Conservation (phyloP, 768 basidiomycete species). For the Boletus coccyginus region DNA sequence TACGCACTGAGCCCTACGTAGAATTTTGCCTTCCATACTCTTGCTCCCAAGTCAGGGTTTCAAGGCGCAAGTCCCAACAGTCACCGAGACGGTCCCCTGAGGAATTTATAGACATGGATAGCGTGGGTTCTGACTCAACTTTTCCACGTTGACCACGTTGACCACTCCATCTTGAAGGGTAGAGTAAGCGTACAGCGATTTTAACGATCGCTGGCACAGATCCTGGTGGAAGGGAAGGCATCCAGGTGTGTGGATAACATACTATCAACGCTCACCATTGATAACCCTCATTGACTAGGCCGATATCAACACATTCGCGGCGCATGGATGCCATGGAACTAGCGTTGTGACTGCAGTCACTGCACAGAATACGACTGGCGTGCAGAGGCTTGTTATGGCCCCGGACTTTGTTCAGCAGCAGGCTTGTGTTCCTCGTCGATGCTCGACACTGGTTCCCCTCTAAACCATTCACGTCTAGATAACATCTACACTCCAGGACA, state of each 20-base stretch:
- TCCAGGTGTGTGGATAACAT: not conserved
- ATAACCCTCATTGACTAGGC: not conserved
- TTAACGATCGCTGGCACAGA: conserved; percentile 1
- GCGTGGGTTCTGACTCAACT: not conserved
- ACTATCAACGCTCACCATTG: not conserved
- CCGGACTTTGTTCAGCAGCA: not conserved
- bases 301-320: conserved; percentile 3
- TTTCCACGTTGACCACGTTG: not conserved
- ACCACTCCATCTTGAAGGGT: not conserved
- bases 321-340: conserved; percentile 4
- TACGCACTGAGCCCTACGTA: not conserved
- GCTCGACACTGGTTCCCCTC: not conserved
- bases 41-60: not conserved
- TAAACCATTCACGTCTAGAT: not conserved
- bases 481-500: not conserved
- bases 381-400: not conserved
- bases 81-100: no score
- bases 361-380: not conserved
- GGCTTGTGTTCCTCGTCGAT: not conserved
- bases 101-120: not conserved
- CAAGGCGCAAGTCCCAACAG: not conserved
- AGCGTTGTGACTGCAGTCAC: conserved; percentile 5
- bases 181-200: not conserved
- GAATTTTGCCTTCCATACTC: not conserved
- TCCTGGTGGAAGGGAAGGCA: not conserved